Base-by-base conservation (phyloP, 1,284 basidiomycete species). In the Apiotrichum brassicae region DNA sequence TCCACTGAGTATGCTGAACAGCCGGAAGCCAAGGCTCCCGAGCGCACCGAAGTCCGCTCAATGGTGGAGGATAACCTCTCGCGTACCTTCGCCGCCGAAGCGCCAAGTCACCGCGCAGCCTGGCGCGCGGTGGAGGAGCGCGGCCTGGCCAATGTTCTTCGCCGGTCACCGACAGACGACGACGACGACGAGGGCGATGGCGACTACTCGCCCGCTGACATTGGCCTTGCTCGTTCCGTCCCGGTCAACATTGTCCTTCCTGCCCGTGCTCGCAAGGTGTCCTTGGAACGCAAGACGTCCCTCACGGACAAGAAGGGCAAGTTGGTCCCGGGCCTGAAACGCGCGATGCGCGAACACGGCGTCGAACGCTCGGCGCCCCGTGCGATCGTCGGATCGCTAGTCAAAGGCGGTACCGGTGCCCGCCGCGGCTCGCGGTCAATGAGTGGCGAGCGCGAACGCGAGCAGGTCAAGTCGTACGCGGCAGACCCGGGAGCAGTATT, bases 61-160 rank as follows among this genome's bases (percentile, higher is more conserved):
- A 54, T 65, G 43, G 57, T 72, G 8, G 69, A 73, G 47, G 62
- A 61, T 36, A 72, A 68, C 50, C 56, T 74, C 14, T 68, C 66
- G 12, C 58, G 57, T 18, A 66, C 71, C 1, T 68, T 71, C 38
- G 72, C 72, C 1, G 71, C 69, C 11, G 65, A 73, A 34, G 67
- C 67, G 11, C 72, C 72, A 2, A 66, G 63, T 20, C 72, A 74
- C 47, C 69, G 72, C 13, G 61, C 65, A 0, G 72, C 69, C 2
- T 73, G 71, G 69, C 59, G 62, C 20, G 46, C 42, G 8, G 51
- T 60, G n/a, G 57, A 59, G 47, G 51, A 56, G 42, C 51, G 54
- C 28, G 57, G 57, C 12, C 60, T 65, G 45, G 36, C 40, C 25
- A 37, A 8, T 6, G 49, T 56, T 5, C 51, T 59, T 1, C 52